Base-by-base conservation (phyloP, 2,329 filamentous ascomycete species). In the Penicillium sp. region DNA sequence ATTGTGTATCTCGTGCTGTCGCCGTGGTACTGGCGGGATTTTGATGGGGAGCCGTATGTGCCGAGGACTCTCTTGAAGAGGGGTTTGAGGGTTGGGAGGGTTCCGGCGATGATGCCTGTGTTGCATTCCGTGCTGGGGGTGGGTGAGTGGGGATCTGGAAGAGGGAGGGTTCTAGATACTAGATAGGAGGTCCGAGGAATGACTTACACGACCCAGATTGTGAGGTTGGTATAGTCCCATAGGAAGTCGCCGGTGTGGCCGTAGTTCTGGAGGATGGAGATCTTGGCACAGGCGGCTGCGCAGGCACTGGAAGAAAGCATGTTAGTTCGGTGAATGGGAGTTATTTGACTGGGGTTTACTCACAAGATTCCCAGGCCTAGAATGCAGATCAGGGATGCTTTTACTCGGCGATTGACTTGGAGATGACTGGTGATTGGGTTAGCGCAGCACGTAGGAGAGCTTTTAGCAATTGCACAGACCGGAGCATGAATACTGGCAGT, bases 201-300 rank as follows among this genome's bases (percentile, higher is more conserved):
- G 3, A 43, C 49, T 29, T 50, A 55, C 55, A 73, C 67, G 3
- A 70, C 71, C 75, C 75, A 77, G 48, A 77, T 72, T 10, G 75
- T 77, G 1, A 80, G 68, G 56, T 76, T 69, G 25, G 72, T 67
- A 2, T 64, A 73, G 50, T 75, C 72, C 74, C 74, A 75, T 0
- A 77, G 63, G 52, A 72, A 72, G 44, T 77, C 73, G 8, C 68
- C 68, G 0, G 59, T 55, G 14, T 66, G 68, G 10, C 72, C 73
- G 41, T 75, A 73, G 43, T 66, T 68, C 12, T 65, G 56, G 3
- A 75, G 52, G 48, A 67, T 72, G 1, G 61, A 63, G 8, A 73
- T 56, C 50, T 77, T 77, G 38, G 76, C 64, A 13, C 75, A 68
- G 7, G 72, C 68, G 0, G 73, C 70, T 7, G 65, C 67, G 30